A percentile compares a stretch with the other conserved stretches of the same genome.
These are phyloP conservation scores for Cymbidium sinense DNA, from an alignment of 106 monocot genomes.

Conservation along the genomic window DNA sequence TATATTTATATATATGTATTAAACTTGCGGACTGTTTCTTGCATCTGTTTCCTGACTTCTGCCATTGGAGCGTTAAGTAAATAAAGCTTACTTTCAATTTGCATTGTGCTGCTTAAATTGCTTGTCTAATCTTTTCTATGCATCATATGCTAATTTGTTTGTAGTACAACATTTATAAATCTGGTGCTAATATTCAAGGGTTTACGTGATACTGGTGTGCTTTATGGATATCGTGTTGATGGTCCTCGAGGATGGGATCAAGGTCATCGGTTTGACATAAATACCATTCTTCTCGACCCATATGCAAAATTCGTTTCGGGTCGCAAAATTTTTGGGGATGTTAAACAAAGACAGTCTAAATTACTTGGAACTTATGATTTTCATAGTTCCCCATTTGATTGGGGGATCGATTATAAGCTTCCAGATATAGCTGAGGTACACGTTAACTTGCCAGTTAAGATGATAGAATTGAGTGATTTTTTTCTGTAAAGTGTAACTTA, in stretches of 20 bases:
- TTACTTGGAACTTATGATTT: slow-evolving; percentile 91
- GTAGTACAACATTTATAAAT: neutral
- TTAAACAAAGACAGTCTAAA: slow-evolving; percentile 34
- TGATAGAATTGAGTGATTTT: neutral
- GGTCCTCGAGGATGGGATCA: slow-evolving; percentile 66
- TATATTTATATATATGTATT: too few relatives aligned
- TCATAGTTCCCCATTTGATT: slow-evolving; percentile 57
- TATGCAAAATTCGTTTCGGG: slow-evolving; percentile 92
- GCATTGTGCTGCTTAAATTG: too few relatives aligned
- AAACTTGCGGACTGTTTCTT: neutral
- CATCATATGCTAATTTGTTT: neutral
- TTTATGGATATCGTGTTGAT: slow-evolving; percentile 80
- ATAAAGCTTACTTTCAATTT: too few relatives aligned
- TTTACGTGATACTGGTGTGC: slow-evolving; percentile 59
- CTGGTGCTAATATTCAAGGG: slow-evolving; percentile 32
- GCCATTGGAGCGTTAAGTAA: too few relatives aligned
- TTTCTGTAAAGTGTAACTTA: neutral
- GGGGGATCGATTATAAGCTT: slow-evolving; percentile 81
- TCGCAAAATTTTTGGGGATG: slow-evolving; percentile 74
- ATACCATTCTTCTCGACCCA: slow-evolving; percentile 75
- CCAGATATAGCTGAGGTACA: slow-evolving; percentile 89
- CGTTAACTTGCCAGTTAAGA: neutral
- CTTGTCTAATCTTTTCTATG: neutral
- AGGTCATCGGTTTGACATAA: slow-evolving; percentile 84
- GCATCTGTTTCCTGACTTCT: too few relatives aligned